A percentile compares a stretch with the other conserved stretches of the same genome.
phyloP scores from a whole-genome alignment of 75 land plant species.

The Isoetes taiwanensis region DNA sequence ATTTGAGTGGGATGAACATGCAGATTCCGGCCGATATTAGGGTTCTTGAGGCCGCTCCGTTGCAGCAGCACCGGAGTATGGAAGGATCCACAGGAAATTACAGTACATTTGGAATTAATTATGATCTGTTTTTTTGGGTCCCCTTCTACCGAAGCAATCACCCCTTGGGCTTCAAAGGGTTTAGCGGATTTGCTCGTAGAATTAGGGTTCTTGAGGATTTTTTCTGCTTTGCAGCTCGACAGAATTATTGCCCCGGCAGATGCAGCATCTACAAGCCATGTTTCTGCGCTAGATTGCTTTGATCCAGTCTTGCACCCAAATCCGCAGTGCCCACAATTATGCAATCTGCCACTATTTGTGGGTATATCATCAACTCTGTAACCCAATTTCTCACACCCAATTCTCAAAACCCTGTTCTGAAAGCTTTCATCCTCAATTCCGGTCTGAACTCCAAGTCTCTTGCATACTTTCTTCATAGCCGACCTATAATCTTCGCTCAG shows the following conservation, averaged over 20 bases:
- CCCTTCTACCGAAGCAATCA: conserved; percentile 23
- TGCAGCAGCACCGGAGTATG: conserved; percentile 52
- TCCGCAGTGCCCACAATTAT: conserved; percentile 70
- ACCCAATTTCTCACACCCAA: neutral
- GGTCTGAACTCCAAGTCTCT: conserved; percentile 45
- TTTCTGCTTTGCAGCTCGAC: conserved; percentile 50
- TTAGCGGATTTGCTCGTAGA: no score
- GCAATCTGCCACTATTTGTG: conserved; percentile 41
- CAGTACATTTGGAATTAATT: conserved; percentile 37
- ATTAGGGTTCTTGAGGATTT: no score
- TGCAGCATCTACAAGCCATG: conserved; percentile 87
- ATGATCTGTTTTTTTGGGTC: conserved; percentile 25
- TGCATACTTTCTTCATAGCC: conserved; percentile 53
- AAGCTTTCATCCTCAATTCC: neutral
- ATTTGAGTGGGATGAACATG: conserved; percentile 48
- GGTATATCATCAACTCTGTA: conserved; percentile 34
- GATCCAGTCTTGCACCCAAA: conserved; percentile 61
- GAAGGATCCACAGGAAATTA: conserved; percentile 63
- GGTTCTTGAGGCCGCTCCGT: conserved; percentile 39
- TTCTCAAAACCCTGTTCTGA: neutral
- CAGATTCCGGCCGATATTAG: conserved; percentile 41
- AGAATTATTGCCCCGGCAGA: conserved; percentile 46
- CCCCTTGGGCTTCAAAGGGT: conserved; percentile 33
- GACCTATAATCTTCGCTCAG: conserved; percentile 20
- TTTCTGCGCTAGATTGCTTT: conserved; percentile 52